phyloP scores from a whole-genome alignment of 805 yeast genomes.

The Lachancea nothofagi region DNA sequence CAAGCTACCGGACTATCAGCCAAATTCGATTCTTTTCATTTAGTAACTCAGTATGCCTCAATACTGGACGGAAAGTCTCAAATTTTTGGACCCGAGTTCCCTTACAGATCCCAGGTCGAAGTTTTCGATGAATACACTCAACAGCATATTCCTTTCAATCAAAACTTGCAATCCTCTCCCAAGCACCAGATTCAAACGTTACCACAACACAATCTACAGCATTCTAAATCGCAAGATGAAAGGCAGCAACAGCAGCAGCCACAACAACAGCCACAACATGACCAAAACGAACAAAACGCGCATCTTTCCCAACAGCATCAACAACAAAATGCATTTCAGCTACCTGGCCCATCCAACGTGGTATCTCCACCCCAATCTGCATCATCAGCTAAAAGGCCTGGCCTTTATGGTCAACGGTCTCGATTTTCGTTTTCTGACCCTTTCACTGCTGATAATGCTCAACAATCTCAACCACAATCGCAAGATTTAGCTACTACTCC shows the following conservation, averaged over 20 bases:
- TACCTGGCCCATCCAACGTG: slow-evolving; percentile 15
- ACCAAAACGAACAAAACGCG: slow-evolving; percentile 12
- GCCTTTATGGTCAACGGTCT: slow-evolving; percentile 55
- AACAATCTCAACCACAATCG: slow-evolving; percentile 17
- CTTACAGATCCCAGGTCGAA: slow-evolving; percentile 38
- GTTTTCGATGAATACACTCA: slow-evolving; percentile 34
- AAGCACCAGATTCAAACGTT: slow-evolving; percentile 3
- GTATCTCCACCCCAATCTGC: slow-evolving; percentile 26
- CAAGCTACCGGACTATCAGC: slow-evolving; percentile 32
- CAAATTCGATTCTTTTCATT: slow-evolving; percentile 39
- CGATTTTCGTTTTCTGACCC: slow-evolving; percentile 69
- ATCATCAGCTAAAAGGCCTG: slow-evolving; percentile 44
- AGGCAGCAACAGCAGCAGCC: slow-evolving; percentile 11
- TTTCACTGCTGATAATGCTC: slow-evolving; percentile 33
- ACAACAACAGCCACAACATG: slow-evolving; percentile 12
- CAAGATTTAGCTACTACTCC: slow-evolving; percentile 13
- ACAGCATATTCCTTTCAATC: slow-evolving; percentile 22
- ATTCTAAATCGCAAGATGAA: slow-evolving; percentile 7
- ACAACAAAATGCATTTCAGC: slow-evolving; percentile 16
- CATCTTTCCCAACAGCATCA: slow-evolving; percentile 13
- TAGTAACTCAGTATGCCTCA: slow-evolving; percentile 41
- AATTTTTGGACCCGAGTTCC: slow-evolving; percentile 46
- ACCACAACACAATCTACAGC: slow-evolving; percentile 7
- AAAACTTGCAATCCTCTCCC: slow-evolving; percentile 6
- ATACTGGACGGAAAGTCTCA: slow-evolving; percentile 37